Evolutionary conservation across 768 basidiomycete genomes (phyloP), one percentile per base, ranked within the genome.

Genomic region (Lactifluus hygrophoroides): DNA sequence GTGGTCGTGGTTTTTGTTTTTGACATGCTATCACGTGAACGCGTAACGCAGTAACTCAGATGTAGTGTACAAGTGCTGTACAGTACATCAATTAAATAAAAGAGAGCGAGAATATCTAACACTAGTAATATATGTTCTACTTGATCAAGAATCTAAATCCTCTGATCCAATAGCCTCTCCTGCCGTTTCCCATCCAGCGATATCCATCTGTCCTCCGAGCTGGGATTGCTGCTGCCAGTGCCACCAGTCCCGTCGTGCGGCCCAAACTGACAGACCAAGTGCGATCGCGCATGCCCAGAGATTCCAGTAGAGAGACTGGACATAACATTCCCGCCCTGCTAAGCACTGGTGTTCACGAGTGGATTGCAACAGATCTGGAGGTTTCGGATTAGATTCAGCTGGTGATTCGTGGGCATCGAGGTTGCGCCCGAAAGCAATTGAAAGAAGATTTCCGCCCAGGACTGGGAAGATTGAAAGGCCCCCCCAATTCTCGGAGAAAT

Each of bases 401-500:
- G 64, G 58, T 19, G 71, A 58, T 5, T 72, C 80, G 64, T 94
- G 88, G 3, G 84, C 76, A 64, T 95, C 93, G 30, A 93, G 77
- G 64, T 90, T 86, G 48, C 74, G 76, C 5, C 93, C 93, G 65
- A 94, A 94, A 44, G 84, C 74, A 51, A 94, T 64, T n/a, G 90
- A 91, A 69, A 92, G 88, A 1, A 93, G 46, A 71, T 94, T 94
- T 0, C 86, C 86, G 3, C 86, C 88, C 6, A 85, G n/a, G 54
- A 91, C 72, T 1, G 93, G 90, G 0, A 88, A 80, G 47, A 90
- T 71, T 19, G 82, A 80, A 25, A 88, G 75, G 67, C 80, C 89
- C 9, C 91, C 91, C 87, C 86, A 92, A 70, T 94, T 94, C 73
- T 93, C 86, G 1, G 84, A 85, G 64, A 89, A 87, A 67, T 87